Evolutionary conservation across 345 rosid genomes (phyloP).

Genomic region (Dipteronia dyeriana): DNA sequence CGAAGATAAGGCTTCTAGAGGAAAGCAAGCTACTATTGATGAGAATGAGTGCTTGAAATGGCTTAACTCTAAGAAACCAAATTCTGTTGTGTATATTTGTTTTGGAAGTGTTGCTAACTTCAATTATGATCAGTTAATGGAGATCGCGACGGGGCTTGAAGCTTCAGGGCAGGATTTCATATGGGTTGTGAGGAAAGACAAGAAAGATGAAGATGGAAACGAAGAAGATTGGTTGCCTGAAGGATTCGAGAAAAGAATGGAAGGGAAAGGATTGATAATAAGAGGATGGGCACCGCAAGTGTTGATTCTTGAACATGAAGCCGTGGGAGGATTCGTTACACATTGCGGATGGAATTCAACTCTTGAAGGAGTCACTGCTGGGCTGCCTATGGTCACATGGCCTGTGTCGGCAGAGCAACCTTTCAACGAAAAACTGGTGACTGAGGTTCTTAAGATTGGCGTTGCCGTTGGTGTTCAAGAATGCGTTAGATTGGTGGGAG

Average conservation of each 20-base stretch:
- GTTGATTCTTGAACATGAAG: slow-evolving; percentile 56
- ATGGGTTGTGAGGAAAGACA: slow-evolving; percentile 44
- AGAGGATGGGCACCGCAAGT: slow-evolving; percentile 68
- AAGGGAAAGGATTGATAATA: slow-evolving; percentile 46
- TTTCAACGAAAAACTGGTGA: slow-evolving; percentile 52
- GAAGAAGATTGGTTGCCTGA: slow-evolving; percentile 44
- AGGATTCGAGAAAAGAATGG: slow-evolving; percentile 41
- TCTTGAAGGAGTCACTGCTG: slow-evolving; percentile 47
- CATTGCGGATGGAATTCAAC: slow-evolving; percentile 66
- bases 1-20: slow-evolving; percentile 39
- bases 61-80: slow-evolving; percentile 39
- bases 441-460: slow-evolving; percentile 40
- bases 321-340: slow-evolving; percentile 54
- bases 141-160: slow-evolving; percentile 45
- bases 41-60: slow-evolving; percentile 42
- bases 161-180: slow-evolving; percentile 42
- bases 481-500: slow-evolving; percentile 26
- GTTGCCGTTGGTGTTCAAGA: slow-evolving; percentile 38
- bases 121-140: slow-evolving; percentile 32
- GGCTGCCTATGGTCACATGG: slow-evolving; percentile 61
- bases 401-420: slow-evolving; percentile 47
- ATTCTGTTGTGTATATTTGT: slow-evolving; percentile 47
- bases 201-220: slow-evolving; percentile 18
- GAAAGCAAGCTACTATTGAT: slow-evolving; percentile 29
- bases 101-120: slow-evolving; percentile 44